Evolutionary conservation across 805 yeast genomes (phyloP), one percentile per base, ranked within the genome.

Genomic region (Myxozyma sirexii): DNA sequence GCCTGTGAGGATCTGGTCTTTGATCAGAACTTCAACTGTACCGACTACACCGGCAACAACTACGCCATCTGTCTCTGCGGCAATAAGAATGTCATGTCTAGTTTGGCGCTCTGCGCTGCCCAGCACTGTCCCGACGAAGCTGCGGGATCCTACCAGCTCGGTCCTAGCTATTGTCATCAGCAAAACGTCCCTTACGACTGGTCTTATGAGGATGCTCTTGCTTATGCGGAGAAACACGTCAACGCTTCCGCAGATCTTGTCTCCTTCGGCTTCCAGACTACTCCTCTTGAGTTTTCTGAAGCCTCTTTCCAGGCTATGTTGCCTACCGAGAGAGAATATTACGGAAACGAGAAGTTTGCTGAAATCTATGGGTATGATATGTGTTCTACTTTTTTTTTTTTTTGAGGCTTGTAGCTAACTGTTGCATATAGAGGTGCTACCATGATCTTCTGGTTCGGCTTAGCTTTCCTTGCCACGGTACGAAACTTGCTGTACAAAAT

Each of bases 341-440:
- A 54, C 23, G 23, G 21, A 27, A 41, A 44, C 31, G 43, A 33
- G 21, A 21, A 19, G 23, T 41, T 26, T 10, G 56, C 49, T 4
- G 48, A 52, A 29, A 31, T 52, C 13, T 52, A 52, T 21, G 56
- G 56, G 56, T 52, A 51, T 15, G 26, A 12, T 4, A 24, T 12
- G 10, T 7, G 6, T 29, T 29, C 10, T 29, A 29, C 33, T 29
- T 10, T 7, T 29, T 7, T 8, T 29, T 19, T n/a, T n/a, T n/a
- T n/a, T n/a, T n/a, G n/a, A n/a, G n/a, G n/a, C n/a, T n/a, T n/a
- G n/a, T n/a, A n/a, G n/a, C 37, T 33, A 2, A 33, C 37, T 3
- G 21, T 38, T 38, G n/a, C 21, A n/a, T 42, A 3, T 37, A 45
- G 54, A 10, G 54, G 41, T 37, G 59, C 59, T 12, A 55, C 59